Evolutionary conservation across 257 asterid species (phyloP).

Genomic region (Solanum chiquidenum): DNA sequence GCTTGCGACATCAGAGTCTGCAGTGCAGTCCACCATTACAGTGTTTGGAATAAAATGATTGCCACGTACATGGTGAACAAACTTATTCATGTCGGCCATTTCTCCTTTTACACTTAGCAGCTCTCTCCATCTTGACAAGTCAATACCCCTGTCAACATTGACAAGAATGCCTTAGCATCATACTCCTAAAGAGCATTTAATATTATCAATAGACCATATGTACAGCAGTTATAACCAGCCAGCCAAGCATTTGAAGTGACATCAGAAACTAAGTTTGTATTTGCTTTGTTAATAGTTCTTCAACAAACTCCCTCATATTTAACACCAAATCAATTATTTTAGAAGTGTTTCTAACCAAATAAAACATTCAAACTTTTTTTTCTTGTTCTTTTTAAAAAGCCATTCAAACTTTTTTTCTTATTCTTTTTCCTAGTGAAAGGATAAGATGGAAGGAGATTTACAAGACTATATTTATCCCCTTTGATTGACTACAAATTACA

Average conservation of each 20-base stretch:
- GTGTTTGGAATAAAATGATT: constrained; percentile 92
- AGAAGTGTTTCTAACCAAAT: not conserved
- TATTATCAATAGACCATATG: not conserved
- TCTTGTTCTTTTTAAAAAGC: not conserved
- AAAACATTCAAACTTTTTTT: not conserved
- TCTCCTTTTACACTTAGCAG: constrained; percentile 52
- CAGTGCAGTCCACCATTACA: constrained; percentile 89
- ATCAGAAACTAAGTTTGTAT: not conserved
- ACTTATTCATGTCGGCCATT: constrained; percentile 72
- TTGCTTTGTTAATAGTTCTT: not conserved
- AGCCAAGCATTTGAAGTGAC: not conserved
- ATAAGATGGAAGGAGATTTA: not conserved
- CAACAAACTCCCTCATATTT: not conserved
- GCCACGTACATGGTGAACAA: constrained; percentile 83
- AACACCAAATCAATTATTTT: not conserved
- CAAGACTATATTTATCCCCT: not conserved
- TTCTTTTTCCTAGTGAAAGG: not conserved
- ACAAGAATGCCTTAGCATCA: not conserved
- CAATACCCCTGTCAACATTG: constrained; percentile 54
- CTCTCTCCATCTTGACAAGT: constrained; percentile 84
- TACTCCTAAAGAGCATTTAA: not conserved
- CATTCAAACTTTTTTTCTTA: not conserved
- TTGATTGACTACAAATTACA: not conserved
- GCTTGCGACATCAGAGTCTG: constrained; percentile 72
- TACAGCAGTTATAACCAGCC: not conserved